Evolutionary conservation across 257 asterid species (phyloP).

Genomic region (Salvia rosmarinus): DNA sequence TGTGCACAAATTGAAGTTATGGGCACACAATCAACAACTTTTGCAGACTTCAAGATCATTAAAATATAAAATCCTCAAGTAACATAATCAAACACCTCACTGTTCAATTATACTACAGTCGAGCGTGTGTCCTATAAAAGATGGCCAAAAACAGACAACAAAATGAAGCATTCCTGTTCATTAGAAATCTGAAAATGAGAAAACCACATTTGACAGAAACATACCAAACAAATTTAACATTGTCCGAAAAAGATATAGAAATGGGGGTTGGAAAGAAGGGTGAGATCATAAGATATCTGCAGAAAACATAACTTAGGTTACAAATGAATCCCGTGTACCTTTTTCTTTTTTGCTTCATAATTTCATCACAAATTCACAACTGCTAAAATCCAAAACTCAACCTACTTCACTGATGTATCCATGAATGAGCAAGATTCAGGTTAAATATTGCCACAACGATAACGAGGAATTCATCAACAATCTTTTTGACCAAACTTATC

Average conservation of each 20-base stretch:
- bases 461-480: not conserved
- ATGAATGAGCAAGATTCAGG: not conserved
- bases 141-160: too few relatives aligned
- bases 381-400: not conserved
- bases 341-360: not conserved
- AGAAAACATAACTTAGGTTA: constrained; percentile 1
- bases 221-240: not conserved
- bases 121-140: too few relatives aligned
- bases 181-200: not conserved
- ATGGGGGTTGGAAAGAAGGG: not conserved
- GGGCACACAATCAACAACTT: not conserved
- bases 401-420: not conserved
- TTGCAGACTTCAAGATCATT: not conserved
- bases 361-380: not conserved
- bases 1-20: not conserved
- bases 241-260: not conserved
- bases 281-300: constrained; percentile 38
- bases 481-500: not conserved
- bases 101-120: too few relatives aligned
- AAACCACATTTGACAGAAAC: not conserved
- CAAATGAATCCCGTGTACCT: constrained; percentile 42
- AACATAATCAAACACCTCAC: not conserved
- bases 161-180: not conserved
- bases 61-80: not conserved
- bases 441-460: too few relatives aligned